Evolutionary conservation across 2,329 filamentous ascomycete genomes (phyloP).

Genomic region (Talaromyces sp.): DNA sequence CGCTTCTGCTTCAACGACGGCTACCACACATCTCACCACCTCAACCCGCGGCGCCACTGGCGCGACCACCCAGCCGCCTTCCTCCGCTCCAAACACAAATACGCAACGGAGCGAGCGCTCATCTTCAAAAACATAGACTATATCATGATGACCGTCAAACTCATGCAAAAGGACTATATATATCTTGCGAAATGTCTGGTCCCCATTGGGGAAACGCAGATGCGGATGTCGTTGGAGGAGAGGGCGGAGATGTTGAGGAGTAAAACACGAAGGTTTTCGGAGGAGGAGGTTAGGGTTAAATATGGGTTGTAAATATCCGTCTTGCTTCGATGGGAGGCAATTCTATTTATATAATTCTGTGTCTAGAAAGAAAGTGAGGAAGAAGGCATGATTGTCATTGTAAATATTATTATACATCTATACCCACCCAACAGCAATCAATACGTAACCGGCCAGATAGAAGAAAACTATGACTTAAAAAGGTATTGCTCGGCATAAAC

Average conservation of each 20-base stretch:
- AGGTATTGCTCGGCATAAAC: background rate
- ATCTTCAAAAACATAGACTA: slow-evolving; percentile 83
- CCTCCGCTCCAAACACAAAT: slow-evolving; percentile 65
- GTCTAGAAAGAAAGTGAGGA: background rate
- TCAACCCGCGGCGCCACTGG: slow-evolving; percentile 78
- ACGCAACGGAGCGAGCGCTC: slow-evolving; percentile 65
- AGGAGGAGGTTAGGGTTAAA: slow-evolving; percentile 57
- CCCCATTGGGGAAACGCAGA: slow-evolving; percentile 67
- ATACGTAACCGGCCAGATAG: background rate
- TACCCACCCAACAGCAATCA: background rate
- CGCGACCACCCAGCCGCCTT: slow-evolving; percentile 75
- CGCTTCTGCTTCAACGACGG: slow-evolving; percentile 81
- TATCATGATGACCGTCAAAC: slow-evolving; percentile 67
- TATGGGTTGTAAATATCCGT: slow-evolving; percentile 3
- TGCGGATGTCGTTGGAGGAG: slow-evolving; percentile 63
- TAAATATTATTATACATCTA: slow-evolving; percentile 17
- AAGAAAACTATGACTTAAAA: background rate
- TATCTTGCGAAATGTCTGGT: slow-evolving; percentile 69
- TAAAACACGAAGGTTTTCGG: slow-evolving; percentile 65
- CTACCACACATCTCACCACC: slow-evolving; percentile 77
- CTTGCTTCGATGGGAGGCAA: background rate
- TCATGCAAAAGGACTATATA: slow-evolving; percentile 70
- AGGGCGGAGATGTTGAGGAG: slow-evolving; percentile 61
- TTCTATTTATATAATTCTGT: background rate
- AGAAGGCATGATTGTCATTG: background rate